Evolutionary conservation across 345 rosid species (phyloP).

Genomic region (Ceriops zippeliana): DNA sequence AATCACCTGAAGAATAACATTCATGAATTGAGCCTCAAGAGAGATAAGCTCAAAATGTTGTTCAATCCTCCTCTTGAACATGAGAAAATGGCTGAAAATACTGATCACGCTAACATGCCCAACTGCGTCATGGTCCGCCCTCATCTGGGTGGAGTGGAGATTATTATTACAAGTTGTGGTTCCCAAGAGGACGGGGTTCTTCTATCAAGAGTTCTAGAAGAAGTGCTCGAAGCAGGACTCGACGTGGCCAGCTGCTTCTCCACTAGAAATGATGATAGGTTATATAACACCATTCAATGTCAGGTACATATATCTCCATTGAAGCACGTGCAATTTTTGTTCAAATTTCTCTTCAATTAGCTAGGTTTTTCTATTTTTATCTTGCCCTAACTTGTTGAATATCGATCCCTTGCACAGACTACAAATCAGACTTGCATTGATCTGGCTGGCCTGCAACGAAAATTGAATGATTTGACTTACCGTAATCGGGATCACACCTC

Average conservation of each 20-base stretch:
- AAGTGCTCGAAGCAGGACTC: conserved; percentile 30
- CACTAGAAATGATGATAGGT: conserved; percentile 15
- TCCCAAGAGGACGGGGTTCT: conserved; percentile 23
- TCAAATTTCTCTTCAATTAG: no score
- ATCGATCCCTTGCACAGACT: conserved; percentile 21
- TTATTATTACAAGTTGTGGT: conserved; percentile 30
- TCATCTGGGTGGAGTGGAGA: conserved; percentile 45
- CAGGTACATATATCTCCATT: conserved; percentile 23
- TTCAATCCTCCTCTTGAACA: conserved; percentile 21
- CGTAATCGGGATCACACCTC: neutral
- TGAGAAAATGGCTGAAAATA: neutral
- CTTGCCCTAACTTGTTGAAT: neutral
- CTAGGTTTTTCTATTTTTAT: neutral
- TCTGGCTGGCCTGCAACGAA: conserved; percentile 19
- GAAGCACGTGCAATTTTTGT: no score
- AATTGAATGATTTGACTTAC: conserved; percentile 19
- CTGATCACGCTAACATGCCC: neutral
- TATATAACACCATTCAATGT: conserved; percentile 24
- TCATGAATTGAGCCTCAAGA: conserved; percentile 39
- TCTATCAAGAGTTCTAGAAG: conserved; percentile 29
- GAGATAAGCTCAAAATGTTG: conserved; percentile 38
- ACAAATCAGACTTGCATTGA: conserved; percentile 6
- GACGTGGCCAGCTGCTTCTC: conserved; percentile 27
- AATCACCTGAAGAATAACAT: conserved; percentile 41
- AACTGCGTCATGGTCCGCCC: conserved; percentile 35